Conservation (phyloP, 2,329 filamentous ascomycete species). For the Rhexocercosporidium sp. region DNA sequence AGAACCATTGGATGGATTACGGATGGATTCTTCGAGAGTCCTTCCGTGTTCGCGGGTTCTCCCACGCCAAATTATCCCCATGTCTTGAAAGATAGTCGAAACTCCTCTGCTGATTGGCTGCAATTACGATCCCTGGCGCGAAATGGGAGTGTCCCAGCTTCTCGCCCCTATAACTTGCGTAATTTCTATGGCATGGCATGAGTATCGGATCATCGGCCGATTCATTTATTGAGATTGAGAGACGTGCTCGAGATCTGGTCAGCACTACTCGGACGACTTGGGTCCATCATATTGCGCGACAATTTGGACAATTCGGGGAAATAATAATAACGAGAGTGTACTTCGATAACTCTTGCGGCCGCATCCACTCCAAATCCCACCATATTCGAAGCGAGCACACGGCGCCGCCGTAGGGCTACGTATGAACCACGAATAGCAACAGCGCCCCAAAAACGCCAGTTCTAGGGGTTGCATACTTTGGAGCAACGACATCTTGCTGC, state of each 20-base stretch:
- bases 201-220: slow-evolving; percentile 1
- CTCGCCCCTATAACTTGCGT: slow-evolving; percentile 18
- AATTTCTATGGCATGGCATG: neutral
- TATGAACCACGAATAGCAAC: slow-evolving; percentile 2
- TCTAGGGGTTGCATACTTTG: neutral
- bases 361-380: neutral
- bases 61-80: slow-evolving; percentile 1
- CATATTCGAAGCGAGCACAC: neutral
- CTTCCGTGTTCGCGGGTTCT: neutral
- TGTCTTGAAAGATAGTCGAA: neutral
- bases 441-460: neutral
- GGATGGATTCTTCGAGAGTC: neutral
- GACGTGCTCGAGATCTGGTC: neutral
- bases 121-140: slow-evolving; percentile 2
- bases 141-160: neutral
- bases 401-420: neutral
- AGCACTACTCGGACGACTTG: neutral
- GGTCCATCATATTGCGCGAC: neutral
- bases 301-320: too few relatives aligned
- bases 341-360: neutral
- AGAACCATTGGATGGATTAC: slow-evolving; percentile 14
- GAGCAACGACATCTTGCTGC: neutral
- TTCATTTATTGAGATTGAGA: neutral
- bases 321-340: neutral
- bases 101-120: slow-evolving; percentile 12